Evolutionary conservation across 805 yeast genomes (phyloP).

Genomic region (Candida orba): DNA sequence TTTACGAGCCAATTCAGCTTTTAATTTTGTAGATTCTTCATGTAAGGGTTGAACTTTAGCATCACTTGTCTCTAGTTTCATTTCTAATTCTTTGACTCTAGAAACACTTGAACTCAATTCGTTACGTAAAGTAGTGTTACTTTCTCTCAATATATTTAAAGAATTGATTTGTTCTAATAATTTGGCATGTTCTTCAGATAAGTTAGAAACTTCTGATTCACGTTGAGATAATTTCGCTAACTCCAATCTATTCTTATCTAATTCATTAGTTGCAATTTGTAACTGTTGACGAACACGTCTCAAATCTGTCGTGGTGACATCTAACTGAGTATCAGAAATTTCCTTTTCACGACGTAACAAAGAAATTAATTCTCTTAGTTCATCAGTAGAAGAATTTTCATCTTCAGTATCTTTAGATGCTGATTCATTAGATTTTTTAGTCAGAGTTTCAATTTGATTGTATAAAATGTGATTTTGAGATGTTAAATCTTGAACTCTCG

Average conservation of each 20-base stretch:
- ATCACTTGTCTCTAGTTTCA: constrained; percentile 26
- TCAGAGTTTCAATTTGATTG: constrained; percentile 52
- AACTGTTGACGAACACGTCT: constrained; percentile 45
- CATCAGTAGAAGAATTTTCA: constrained; percentile 20
- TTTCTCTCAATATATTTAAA: constrained; percentile 57
- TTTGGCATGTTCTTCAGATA: constrained; percentile 34
- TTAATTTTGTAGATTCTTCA: constrained; percentile 29
- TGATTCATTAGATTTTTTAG: constrained; percentile 12
- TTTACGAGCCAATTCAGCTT: constrained; percentile 39
- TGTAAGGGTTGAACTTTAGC: constrained; percentile 40
- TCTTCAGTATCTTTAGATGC: constrained; percentile 1
- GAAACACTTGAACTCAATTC: constrained; percentile 33
- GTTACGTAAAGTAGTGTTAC: constrained; percentile 54
- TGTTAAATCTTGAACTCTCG: constrained; percentile 46
- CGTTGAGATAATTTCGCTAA: constrained; percentile 32
- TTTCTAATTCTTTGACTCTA: constrained; percentile 33
- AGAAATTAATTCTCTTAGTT: constrained; percentile 46
- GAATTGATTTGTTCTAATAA: constrained; percentile 51
- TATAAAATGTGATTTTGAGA: constrained; percentile 64
- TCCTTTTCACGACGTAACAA: constrained; percentile 74
- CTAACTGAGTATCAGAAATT: constrained; percentile 52
- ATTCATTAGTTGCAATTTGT: constrained; percentile 38
- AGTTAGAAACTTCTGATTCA: constrained; percentile 16
- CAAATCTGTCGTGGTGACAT: constrained; percentile 45
- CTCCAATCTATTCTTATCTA: constrained; percentile 46